Base-by-base conservation (phyloP, 805 yeast species). In the Yarrowia bubula region DNA sequence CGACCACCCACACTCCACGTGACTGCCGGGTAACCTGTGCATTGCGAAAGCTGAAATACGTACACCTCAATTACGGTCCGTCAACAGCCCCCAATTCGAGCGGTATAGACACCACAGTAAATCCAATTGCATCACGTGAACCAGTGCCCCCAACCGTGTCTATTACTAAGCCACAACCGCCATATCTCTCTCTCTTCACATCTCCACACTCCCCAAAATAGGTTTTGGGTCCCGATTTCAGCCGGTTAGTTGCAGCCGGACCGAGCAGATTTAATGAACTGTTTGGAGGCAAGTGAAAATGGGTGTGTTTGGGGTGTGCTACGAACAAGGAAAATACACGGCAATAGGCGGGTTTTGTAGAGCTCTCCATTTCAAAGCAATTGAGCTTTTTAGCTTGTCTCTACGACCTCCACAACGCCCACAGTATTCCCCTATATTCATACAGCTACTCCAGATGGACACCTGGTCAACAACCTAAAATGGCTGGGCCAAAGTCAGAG, bases 391-490 rank as follows among this genome's bases (percentile, higher is more conserved):
- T 39, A 8, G 17, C 13, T 7, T n/a, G 2, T 8, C 3, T 14
- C n/a, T 46, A 6, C 7, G 14, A n/a, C 37, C n/a, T 5, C 32
- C 9, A 7, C 15, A 31, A 14, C 37, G 3, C 38, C 33, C 37
- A 14, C 37, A 46, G 33, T n/a, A 5, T 9, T 3, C 37, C 9
- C 2, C 9, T 46, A n/a, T 15, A 8, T 31, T 3, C 6, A 4
- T 15, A 47, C 53, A 15, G 38, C 43, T 51, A 9, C 58, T 51
- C 58, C 58, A 51, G 58, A 51, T 51, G 42, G 58, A 51, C 58
- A 51, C 58, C 58, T 51, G 43, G 58, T 33, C 58, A 37, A 51
- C 58, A 51, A 51, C 58, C 35, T 51, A 37, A 51, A 51, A 39
- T 37, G 58, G 17, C 58, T 51, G 58, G 42, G 58, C 38, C 15